phyloP scores from a whole-genome alignment of 2,329 filamentous ascomycete species.

The Scedosporium boydii region DNA sequence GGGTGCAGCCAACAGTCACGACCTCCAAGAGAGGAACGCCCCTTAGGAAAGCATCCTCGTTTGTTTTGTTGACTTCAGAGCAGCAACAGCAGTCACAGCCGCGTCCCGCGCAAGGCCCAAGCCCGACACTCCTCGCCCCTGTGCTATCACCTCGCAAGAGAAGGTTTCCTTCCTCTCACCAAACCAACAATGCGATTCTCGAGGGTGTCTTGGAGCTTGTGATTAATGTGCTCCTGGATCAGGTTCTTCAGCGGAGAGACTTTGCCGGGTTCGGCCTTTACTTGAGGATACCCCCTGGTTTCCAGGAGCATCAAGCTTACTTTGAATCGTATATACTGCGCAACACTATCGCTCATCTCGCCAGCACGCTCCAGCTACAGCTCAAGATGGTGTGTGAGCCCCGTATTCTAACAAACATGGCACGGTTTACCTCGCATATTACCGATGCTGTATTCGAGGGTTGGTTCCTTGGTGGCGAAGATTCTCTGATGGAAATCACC shows the following conservation, averaged over 20 bases:
- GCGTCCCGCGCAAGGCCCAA: conserved; percentile 27
- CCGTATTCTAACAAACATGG: conserved; percentile 75
- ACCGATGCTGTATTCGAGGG: conserved; percentile 90
- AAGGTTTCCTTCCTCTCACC: conserved; percentile 38
- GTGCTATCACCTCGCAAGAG: conserved; percentile 45
- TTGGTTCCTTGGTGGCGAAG: conserved; percentile 87
- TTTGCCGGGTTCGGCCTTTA: conserved; percentile 82
- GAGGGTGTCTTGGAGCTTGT: conserved; percentile 71
- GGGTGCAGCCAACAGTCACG: background rate
- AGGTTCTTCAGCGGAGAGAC: conserved; percentile 78
- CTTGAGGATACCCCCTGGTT: conserved; percentile 81
- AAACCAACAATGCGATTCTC: conserved; percentile 59
- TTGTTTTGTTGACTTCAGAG: conserved; percentile 70
- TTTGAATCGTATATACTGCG: conserved; percentile 86
- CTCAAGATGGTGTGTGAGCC: conserved; percentile 70
- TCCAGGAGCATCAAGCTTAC: conserved; percentile 88
- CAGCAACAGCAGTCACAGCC: conserved; percentile 2
- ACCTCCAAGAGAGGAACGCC: conserved; percentile 43
- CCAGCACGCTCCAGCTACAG: conserved; percentile 60
- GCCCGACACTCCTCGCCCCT: conserved; percentile 53
- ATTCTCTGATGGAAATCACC: conserved; percentile 73
- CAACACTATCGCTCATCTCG: conserved; percentile 62
- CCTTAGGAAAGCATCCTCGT: conserved; percentile 76
- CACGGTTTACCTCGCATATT: conserved; percentile 70
- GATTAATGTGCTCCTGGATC: conserved; percentile 73